Conservation (phyloP, 192 early-diverging fungal species). For the Umbelopsis isabellina region DNA sequence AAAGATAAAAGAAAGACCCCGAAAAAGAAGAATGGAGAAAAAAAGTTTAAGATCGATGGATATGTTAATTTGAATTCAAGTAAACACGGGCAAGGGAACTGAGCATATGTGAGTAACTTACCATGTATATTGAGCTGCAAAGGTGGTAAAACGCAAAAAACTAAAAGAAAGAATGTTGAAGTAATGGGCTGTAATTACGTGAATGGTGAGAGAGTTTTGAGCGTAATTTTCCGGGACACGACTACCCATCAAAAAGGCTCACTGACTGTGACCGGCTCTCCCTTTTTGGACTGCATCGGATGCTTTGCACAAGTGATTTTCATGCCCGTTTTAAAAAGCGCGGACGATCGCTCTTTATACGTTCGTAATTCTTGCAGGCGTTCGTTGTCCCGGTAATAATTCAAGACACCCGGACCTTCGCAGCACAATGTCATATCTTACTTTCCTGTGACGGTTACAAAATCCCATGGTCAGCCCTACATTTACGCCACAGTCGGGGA, state of each 20-base stretch:
- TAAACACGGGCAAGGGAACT: not conserved
- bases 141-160: not conserved
- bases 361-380: not conserved
- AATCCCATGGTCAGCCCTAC: too few relatives aligned
- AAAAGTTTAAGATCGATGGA: not conserved
- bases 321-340: too few relatives aligned
- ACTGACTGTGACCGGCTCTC: not conserved
- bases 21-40: not conserved
- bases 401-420: too few relatives aligned
- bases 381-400: too few relatives aligned
- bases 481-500: too few relatives aligned
- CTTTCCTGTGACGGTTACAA: too few relatives aligned
- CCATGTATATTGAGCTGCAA: not conserved
- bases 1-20: not conserved
- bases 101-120: not conserved
- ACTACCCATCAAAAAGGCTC: not conserved
- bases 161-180: not conserved
- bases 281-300: too few relatives aligned
- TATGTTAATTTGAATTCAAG: not conserved
- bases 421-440: too few relatives aligned
- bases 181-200: constrained; percentile 1
- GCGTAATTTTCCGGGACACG: constrained; percentile 2
- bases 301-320: too few relatives aligned
- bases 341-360: not conserved
- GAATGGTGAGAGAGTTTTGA: constrained; percentile 23